Evolutionary conservation across 805 yeast genomes (phyloP).

Genomic region (Ogataea corticis): DNA sequence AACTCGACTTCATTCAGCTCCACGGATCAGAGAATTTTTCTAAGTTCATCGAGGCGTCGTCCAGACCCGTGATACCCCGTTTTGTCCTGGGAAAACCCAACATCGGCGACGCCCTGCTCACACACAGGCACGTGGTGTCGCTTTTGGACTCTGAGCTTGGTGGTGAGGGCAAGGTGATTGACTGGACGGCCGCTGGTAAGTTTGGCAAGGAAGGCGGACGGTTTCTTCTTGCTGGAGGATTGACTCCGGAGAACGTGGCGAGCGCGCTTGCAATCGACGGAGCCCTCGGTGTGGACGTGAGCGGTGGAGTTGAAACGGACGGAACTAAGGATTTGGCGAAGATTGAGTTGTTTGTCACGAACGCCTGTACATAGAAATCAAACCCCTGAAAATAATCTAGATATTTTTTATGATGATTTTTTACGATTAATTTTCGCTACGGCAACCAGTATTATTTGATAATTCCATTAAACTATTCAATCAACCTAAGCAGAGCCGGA

Average conservation of each 20-base stretch:
- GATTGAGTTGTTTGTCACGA: conserved; percentile 55
- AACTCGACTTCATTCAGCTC: conserved; percentile 78
- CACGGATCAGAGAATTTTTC: conserved; percentile 74
- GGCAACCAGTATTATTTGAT: background rate
- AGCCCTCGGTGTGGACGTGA: conserved; percentile 88
- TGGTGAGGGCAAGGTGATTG: conserved; percentile 82
- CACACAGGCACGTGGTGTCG: conserved; percentile 50
- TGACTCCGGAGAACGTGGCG: conserved; percentile 70
- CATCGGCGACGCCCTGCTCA: conserved; percentile 23
- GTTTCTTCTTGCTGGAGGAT: conserved; percentile 86
- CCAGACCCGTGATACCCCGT: conserved; percentile 70
- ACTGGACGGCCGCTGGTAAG: conserved; percentile 59
- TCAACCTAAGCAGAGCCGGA: conserved; percentile 59
- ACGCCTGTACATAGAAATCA: conserved; percentile 36
- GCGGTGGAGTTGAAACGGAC: conserved; percentile 88
- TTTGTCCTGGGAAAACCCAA: conserved; percentile 59
- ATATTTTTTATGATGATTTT: too few species aligned
- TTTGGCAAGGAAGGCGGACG: conserved; percentile 38
- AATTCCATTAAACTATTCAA: background rate
- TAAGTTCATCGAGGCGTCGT: conserved; percentile 39
- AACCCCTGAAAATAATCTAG: background rate
- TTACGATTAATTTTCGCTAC: background rate
- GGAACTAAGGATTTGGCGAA: conserved; percentile 73
- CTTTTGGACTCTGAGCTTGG: conserved; percentile 87
- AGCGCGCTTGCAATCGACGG: conserved; percentile 54